phyloP scores from a whole-genome alignment of 2,329 filamentous ascomycete genomes.

The Diaporthe amygdali region DNA sequence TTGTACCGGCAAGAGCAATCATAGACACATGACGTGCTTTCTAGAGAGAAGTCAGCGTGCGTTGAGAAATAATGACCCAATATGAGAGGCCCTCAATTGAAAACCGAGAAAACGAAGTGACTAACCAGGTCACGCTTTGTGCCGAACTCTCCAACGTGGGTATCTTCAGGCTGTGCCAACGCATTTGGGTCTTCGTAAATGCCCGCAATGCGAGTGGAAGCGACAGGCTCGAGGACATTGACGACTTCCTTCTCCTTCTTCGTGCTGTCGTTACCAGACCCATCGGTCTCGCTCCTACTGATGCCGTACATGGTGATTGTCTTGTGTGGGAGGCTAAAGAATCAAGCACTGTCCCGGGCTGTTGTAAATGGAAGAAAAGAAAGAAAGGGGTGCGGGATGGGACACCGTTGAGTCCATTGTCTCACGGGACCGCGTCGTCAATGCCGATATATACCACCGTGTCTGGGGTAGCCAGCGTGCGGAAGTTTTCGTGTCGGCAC shows the following conservation, averaged over 20 bases:
- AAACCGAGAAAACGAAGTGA: background rate
- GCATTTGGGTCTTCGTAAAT: constrained; percentile 21
- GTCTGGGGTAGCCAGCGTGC: background rate
- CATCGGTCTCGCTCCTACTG: constrained; percentile 7
- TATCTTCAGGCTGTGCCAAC: constrained; percentile 18
- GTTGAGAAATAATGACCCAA: background rate
- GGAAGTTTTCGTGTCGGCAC: constrained; percentile 1
- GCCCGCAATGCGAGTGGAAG: background rate
- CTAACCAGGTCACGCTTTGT: constrained; percentile 24
- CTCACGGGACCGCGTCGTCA: background rate
- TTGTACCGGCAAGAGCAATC: constrained; percentile 47
- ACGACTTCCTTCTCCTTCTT: constrained; percentile 20
- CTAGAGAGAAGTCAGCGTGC: background rate
- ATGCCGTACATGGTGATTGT: constrained; percentile 21
- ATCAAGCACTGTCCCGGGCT: background rate
- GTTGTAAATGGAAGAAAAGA: background rate
- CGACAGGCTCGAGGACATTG: constrained; percentile 8
- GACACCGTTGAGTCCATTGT: background rate
- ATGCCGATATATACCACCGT: constrained; percentile 2
- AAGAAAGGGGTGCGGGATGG: background rate
- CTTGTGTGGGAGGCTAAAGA: background rate
- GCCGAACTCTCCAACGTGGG: constrained; percentile 22
- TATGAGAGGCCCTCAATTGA: background rate
- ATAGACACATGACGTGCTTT: constrained; percentile 33
- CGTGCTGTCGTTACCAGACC: constrained; percentile 13